Evolutionary conservation across 2,329 filamentous ascomycete genomes (phyloP).

Genomic region (Paecilomyces niveus): DNA sequence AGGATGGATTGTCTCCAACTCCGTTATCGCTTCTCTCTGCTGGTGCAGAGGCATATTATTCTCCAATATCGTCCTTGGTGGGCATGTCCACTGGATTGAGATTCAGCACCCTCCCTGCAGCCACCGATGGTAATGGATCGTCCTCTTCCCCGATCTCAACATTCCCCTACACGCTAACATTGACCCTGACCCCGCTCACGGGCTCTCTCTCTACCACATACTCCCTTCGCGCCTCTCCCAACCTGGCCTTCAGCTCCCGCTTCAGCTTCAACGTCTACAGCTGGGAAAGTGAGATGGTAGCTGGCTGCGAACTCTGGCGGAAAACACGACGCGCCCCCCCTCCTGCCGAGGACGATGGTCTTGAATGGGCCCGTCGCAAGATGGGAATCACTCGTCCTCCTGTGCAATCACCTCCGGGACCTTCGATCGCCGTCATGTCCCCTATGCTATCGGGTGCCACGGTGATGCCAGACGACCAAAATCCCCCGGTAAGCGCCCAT

Average conservation of each 20-base stretch:
- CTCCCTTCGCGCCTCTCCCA: conserved; percentile 75
- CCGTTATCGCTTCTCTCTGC: conserved; percentile 76
- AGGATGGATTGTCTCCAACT: conserved; percentile 40
- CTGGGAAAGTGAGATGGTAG: conserved; percentile 88
- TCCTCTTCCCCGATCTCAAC: conserved; percentile 48
- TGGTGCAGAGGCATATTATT: conserved; percentile 92
- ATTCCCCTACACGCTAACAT: conserved; percentile 85
- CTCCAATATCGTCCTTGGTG: conserved; percentile 85
- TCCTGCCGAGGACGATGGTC: conserved; percentile 35
- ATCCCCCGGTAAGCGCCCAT: conserved; percentile 10
- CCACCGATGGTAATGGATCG: conserved; percentile 18
- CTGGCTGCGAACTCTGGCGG: conserved; percentile 91
- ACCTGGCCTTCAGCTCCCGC: conserved; percentile 77
- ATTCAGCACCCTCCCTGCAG: conserved; percentile 74
- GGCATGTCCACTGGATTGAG: conserved; percentile 82
- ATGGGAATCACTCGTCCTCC: conserved; percentile 23
- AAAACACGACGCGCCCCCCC: conserved; percentile 30
- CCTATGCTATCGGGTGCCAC: conserved; percentile 11
- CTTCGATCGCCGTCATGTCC: conserved; percentile 10
- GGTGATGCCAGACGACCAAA: conserved; percentile 8
- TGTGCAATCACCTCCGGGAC: conserved; percentile 7
- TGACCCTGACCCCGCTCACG: conserved; percentile 91
- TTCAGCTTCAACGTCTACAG: conserved; percentile 98
- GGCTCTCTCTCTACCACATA: conserved; percentile 89
- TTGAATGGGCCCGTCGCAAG: conserved; percentile 34